phyloP scores from a whole-genome alignment of 2,329 filamentous ascomycete species.

The Chrysoporthe deuterocubensis region DNA sequence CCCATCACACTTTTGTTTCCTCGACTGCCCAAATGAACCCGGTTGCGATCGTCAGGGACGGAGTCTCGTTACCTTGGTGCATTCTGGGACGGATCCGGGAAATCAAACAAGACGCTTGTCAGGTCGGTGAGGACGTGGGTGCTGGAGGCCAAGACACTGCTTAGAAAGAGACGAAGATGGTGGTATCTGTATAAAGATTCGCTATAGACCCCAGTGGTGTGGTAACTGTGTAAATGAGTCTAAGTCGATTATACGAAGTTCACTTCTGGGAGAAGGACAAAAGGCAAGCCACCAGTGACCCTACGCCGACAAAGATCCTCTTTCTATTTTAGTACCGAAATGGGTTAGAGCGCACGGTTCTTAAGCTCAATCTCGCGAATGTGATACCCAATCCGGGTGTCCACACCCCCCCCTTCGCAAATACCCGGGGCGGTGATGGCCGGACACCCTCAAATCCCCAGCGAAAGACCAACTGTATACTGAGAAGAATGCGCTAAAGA shows the following conservation, averaged over 20 bases:
- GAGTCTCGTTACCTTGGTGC: conserved; percentile 5
- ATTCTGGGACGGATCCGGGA: not conserved
- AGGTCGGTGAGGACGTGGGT: not conserved
- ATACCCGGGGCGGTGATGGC: no score
- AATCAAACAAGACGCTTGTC: not conserved
- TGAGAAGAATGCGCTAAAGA: no score
- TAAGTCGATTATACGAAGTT: not conserved
- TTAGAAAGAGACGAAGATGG: not conserved
- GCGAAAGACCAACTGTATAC: no score
- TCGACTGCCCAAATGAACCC: not conserved
- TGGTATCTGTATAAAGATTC: not conserved
- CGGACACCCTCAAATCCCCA: no score
- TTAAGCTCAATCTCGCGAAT: no score
- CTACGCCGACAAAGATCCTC: no score
- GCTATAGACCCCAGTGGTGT: not conserved
- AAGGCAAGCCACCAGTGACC: no score
- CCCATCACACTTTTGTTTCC: not conserved
- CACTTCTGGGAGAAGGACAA: not conserved
- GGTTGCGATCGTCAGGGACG: conserved; percentile 9
- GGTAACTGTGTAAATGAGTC: not conserved
- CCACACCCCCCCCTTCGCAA: no score
- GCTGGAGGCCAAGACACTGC: not conserved
- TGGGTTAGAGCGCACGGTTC: no score
- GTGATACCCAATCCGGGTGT: no score
- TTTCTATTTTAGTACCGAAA: no score